Evolutionary conservation across 257 asterid species (phyloP).

Genomic region (Echites panduratus): DNA sequence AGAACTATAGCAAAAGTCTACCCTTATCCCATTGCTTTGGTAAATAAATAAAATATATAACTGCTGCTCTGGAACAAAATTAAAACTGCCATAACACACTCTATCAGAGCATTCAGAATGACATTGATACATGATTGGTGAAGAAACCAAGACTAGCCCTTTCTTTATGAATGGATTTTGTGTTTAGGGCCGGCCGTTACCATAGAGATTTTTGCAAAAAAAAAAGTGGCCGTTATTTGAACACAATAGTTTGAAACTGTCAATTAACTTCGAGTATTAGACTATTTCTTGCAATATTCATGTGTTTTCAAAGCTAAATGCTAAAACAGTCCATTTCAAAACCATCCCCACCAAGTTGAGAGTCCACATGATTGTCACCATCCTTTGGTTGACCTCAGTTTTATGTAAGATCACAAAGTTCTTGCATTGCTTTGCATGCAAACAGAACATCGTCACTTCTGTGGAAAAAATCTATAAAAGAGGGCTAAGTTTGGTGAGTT

Average conservation of each 20-base stretch:
- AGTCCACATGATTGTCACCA: conserved; percentile 9
- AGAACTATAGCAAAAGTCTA: background rate
- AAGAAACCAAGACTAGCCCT: background rate
- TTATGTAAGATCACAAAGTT: background rate
- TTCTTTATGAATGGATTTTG: background rate
- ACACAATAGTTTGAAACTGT: background rate
- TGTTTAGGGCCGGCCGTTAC: conserved; percentile 14
- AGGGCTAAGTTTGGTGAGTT: conserved; percentile 25
- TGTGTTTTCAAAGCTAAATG: conserved; percentile 4
- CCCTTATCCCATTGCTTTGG: conserved; percentile 24
- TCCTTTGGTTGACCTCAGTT: background rate
- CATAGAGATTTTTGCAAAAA: background rate
- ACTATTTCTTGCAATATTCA: conserved; percentile 3
- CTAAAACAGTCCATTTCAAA: background rate
- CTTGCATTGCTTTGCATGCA: conserved; percentile 19
- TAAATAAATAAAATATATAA: too few relatives aligned
- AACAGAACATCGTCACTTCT: conserved; percentile 6
- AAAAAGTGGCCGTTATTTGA: background rate
- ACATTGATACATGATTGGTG: background rate
- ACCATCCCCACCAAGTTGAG: conserved; percentile 7
- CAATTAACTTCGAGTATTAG: background rate
- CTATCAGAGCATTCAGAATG: background rate
- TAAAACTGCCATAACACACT: conserved; percentile 4
- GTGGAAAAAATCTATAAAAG: conserved; percentile 17
- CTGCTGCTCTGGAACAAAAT: background rate